Evolutionary conservation across 345 rosid genomes (phyloP).

Genomic region (Eucalyptus cloeziana): DNA sequence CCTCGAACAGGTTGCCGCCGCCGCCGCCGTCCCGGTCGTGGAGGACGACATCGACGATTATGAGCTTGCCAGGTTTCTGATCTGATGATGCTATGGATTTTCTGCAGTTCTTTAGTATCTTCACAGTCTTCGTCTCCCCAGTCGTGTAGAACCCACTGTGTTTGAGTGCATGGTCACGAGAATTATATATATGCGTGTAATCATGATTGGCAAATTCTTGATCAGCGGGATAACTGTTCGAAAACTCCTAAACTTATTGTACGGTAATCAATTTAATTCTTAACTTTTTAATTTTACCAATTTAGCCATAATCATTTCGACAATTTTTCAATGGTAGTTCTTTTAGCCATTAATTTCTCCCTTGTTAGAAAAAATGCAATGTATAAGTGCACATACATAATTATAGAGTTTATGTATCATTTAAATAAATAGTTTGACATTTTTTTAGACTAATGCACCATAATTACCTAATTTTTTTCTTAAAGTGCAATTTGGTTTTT

Average conservation of each 20-base stretch:
- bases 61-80: not conserved
- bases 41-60: constrained; percentile 5
- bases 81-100: not conserved
- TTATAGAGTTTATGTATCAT: not conserved
- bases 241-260: accelerated
- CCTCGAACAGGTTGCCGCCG: not conserved
- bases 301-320: not conserved
- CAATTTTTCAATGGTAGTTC: not conserved
- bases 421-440: not conserved
- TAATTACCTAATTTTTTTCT: not conserved
- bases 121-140: constrained; percentile 11
- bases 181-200: not conserved
- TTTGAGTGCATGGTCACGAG: not conserved
- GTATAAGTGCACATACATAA: not conserved
- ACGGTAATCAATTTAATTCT: accelerated
- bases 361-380: not conserved
- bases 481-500: not conserved
- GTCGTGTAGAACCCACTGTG: constrained; percentile 15
- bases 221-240: not conserved
- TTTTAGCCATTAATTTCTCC: not conserved
- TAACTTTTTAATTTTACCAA: not conserved
- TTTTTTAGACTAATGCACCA: not conserved
- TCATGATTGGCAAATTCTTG: not conserved
- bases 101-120: constrained; percentile 11
- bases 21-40: not conserved